These are phyloP conservation scores for Phytophthora lateralis DNA, from an alignment of 352 stramenopile genomes.

Conservation along the genomic window DNA sequence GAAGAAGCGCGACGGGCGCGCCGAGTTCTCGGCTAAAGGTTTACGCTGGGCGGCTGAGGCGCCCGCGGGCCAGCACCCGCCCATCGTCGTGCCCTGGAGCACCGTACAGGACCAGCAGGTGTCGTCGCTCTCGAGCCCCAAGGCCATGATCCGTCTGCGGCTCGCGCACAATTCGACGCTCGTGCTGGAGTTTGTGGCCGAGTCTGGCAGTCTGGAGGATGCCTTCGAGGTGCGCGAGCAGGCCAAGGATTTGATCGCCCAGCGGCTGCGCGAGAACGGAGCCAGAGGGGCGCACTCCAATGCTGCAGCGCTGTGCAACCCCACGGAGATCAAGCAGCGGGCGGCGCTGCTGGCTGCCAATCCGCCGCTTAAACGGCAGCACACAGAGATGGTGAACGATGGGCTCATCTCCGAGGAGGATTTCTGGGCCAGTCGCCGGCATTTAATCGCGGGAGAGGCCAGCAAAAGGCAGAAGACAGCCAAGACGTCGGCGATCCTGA, in stretches of 20 bases:
- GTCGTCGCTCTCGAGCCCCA: constrained; percentile 71
- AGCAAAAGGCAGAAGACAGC: constrained; percentile 86
- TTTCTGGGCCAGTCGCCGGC: constrained; percentile 83
- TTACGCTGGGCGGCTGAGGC: constrained; percentile 60
- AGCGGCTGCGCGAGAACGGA: constrained; percentile 50
- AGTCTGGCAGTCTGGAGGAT: constrained; percentile 55
- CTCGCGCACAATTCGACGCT: constrained; percentile 68
- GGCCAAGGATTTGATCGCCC: constrained; percentile 72
- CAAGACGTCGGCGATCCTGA: constrained; percentile 86
- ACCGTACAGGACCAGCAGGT: constrained; percentile 84
- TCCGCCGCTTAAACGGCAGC: constrained; percentile 80
- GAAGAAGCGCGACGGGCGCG: constrained; percentile 79
- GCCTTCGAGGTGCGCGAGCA: constrained; percentile 74
- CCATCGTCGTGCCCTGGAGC: constrained; percentile 67
- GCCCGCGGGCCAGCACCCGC: constrained; percentile 25
- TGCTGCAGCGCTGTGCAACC: constrained; percentile 63
- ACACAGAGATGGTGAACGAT: constrained; percentile 89
- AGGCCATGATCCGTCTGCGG: constrained; percentile 84
- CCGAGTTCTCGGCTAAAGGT: constrained; percentile 60
- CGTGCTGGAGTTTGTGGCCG: constrained; percentile 70
- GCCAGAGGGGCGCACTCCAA: constrained; percentile 45
- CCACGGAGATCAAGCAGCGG: constrained; percentile 85
- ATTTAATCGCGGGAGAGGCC: constrained; percentile 84
- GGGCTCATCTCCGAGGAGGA: constrained; percentile 87
- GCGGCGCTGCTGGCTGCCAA: constrained; percentile 75